These are phyloP conservation scores for Wickerhamomyces sydowiorum DNA, from an alignment of 805 yeast genomes.

Conservation along the genomic window DNA sequence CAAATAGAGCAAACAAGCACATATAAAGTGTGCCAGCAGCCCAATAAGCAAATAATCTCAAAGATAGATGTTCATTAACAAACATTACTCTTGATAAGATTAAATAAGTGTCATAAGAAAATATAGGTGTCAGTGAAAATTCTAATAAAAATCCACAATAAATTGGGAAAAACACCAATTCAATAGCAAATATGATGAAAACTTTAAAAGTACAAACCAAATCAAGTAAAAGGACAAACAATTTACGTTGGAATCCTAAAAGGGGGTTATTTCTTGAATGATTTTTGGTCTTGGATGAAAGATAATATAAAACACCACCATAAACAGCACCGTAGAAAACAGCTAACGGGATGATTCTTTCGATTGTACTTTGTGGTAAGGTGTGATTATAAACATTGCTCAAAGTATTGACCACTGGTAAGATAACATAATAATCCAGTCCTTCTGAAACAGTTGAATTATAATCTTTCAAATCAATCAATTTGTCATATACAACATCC, in stretches of 20 bases:
- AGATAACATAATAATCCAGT: conserved; percentile 2
- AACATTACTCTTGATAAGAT: neutral
- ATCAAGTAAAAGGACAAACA: conserved; percentile 50
- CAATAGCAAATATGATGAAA: conserved; percentile 66
- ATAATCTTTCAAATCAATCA: neutral
- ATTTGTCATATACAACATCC: neutral
- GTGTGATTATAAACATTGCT: conserved; percentile 15
- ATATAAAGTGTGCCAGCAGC: conserved; percentile 75
- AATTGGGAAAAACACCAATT: conserved; percentile 79
- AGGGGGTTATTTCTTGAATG: conserved; percentile 37
- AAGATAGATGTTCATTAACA: neutral
- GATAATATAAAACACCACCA: conserved; percentile 21
- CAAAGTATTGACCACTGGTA: conserved; percentile 18
- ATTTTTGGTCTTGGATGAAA: conserved; percentile 23
- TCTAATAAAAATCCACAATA: conserved; percentile 79
- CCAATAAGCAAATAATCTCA: conserved; percentile 38
- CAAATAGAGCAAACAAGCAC: conserved; percentile 81
- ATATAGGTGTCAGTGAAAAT: conserved; percentile 57
- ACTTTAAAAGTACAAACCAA: conserved; percentile 65
- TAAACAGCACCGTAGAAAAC: conserved; percentile 30
- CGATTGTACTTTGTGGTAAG: conserved; percentile 27
- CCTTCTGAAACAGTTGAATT: conserved; percentile 3
- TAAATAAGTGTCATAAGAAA: conserved; percentile 17
- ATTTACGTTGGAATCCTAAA: conserved; percentile 41
- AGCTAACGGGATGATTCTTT: conserved; percentile 31